Evolutionary conservation across 345 rosid species (phyloP).

Genomic region (Melastoma malabathricum): DNA sequence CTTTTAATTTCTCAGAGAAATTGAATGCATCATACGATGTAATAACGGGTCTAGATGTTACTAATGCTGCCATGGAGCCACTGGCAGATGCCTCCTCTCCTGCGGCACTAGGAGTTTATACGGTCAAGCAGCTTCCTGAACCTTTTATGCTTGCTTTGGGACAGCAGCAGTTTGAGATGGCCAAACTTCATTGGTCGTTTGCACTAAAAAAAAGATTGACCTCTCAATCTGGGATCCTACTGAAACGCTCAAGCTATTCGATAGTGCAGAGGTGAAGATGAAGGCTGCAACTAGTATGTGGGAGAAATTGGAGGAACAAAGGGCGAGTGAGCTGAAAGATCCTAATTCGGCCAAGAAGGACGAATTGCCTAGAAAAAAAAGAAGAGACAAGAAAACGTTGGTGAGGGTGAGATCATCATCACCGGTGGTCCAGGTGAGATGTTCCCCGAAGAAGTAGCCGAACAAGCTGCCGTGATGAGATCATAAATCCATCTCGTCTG

Average conservation of each 20-base stretch:
- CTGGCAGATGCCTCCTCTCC: no score
- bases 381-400: constrained; percentile 44
- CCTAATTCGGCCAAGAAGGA: constrained; percentile 66
- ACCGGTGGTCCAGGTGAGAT: no score
- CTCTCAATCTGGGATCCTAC: constrained; percentile 60
- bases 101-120: no score
- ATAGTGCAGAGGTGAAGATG: constrained; percentile 86
- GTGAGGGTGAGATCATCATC: constrained; percentile 24
- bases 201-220: constrained; percentile 60
- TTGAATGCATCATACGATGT: no score
- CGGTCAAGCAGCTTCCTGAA: no score
- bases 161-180: constrained; percentile 97
- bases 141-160: constrained; percentile 56
- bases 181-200: constrained; percentile 92
- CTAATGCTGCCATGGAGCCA: no score
- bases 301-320: constrained; percentile 90
- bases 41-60: no score
- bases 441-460: constrained; percentile 83
- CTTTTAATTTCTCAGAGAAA: no score
- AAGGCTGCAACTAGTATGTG: constrained; percentile 88
- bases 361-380: constrained; percentile 56
- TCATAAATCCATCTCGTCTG: constrained; percentile 97
- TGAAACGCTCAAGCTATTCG: constrained; percentile 62
- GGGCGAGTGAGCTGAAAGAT: constrained; percentile 52
- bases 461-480: constrained; percentile 90